These are phyloP conservation scores for Russula virescens DNA, from an alignment of 768 basidiomycete genomes.

Conservation along the genomic window DNA sequence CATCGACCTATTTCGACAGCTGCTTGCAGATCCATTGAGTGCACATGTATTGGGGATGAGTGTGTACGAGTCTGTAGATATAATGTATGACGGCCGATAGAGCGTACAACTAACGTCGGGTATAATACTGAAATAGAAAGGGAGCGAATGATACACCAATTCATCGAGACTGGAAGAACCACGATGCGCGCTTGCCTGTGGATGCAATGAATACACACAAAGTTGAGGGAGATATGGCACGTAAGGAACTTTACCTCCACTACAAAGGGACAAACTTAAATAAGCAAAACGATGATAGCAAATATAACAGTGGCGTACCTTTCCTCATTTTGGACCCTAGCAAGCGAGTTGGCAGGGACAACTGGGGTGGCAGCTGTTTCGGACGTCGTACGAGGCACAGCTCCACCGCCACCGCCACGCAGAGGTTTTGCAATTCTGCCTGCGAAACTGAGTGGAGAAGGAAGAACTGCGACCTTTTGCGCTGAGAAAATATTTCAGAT, in stretches of 20 bases:
- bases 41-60: conserved; percentile 27
- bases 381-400: conserved; percentile 37
- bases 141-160: conserved; percentile 25
- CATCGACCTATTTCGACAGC: not conserved
- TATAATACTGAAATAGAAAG: conserved; percentile 27
- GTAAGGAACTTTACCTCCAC: conserved; percentile 21
- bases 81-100: conserved; percentile 28
- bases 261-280: conserved; percentile 18
- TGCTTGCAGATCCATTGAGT: conserved; percentile 12
- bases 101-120: conserved; percentile 29
- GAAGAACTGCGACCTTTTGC: conserved; percentile 68
- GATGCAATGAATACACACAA: conserved; percentile 12
- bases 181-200: conserved; percentile 70
- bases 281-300: conserved; percentile 1
- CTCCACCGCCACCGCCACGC: conserved; percentile 79
- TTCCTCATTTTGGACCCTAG: conserved; percentile 78
- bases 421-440: conserved; percentile 96
- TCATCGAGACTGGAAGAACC: conserved; percentile 87
- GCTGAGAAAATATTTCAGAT: conserved; percentile 39
- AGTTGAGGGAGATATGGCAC: conserved; percentile 17
- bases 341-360: conserved; percentile 57
- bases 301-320: conserved; percentile 32
- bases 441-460: conserved; percentile 65
- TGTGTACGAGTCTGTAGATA: conserved; percentile 27
- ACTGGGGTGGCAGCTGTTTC: conserved; percentile 39